phyloP scores from a whole-genome alignment of 257 asterid genomes.

The Fraxinus cuspidata region DNA sequence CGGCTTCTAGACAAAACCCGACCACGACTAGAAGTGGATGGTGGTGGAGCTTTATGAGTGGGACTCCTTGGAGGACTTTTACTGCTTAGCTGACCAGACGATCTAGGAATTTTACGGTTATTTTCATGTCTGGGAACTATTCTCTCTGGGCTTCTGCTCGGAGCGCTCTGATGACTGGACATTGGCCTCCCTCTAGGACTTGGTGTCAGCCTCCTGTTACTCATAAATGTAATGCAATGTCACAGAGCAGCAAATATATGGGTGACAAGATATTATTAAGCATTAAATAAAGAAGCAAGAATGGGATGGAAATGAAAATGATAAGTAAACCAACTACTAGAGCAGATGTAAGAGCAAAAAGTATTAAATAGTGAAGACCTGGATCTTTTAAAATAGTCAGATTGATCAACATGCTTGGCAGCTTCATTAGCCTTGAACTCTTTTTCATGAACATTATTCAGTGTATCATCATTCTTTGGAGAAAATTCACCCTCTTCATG shows the following conservation, averaged over 20 bases:
- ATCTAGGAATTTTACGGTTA: slow-evolving; percentile 30
- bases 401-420: slow-evolving; percentile 23
- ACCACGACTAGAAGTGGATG: slow-evolving; percentile 45
- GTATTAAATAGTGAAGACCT: slow-evolving; percentile 44
- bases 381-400: slow-evolving; percentile 51
- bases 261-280: background rate
- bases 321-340: background rate
- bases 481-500: slow-evolving; percentile 69
- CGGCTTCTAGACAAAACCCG: slow-evolving; percentile 51
- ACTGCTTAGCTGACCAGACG: slow-evolving; percentile 38
- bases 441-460: slow-evolving; percentile 47
- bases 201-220: background rate
- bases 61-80: slow-evolving; percentile 44
- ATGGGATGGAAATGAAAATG: slow-evolving; percentile 1
- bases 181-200: background rate
- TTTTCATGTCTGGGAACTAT: slow-evolving; percentile 32
- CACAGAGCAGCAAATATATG: background rate
- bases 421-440: slow-evolving; percentile 34
- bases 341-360: slow-evolving; percentile 17
- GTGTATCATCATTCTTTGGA: slow-evolving; percentile 41
- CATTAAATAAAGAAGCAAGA: slow-evolving; percentile 11
- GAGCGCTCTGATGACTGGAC: background rate
- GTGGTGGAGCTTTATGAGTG: slow-evolving; percentile 35
- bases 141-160: slow-evolving; percentile 49
- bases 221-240: slow-evolving; percentile 5